Percentiles rank a stretch among this genome's conserved stretches.
phyloP scores from a whole-genome alignment of 345 rosid species.

The Citrus australasica region DNA sequence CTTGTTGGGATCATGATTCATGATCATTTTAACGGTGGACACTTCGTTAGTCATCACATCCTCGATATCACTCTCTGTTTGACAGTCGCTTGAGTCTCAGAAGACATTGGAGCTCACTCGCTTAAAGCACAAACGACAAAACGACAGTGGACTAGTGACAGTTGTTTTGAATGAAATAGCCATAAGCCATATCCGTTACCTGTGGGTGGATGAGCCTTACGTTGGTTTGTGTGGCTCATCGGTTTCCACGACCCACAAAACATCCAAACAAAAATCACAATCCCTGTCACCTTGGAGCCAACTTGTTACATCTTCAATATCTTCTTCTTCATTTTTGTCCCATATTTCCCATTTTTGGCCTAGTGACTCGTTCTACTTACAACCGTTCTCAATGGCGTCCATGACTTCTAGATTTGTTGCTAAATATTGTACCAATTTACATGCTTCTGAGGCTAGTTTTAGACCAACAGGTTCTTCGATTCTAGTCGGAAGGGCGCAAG shows the following conservation, averaged over 20 bases:
- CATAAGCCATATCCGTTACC: not conserved
- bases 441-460: constrained; percentile 23
- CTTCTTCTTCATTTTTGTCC: not conserved
- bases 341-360: not conserved
- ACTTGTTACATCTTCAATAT: not conserved
- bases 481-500: constrained; percentile 25
- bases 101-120: not conserved
- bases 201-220: not conserved
- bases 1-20: not conserved
- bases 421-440: constrained; percentile 40
- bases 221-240: constrained; percentile 32
- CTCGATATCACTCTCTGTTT: not conserved
- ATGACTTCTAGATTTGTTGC: constrained; percentile 57
- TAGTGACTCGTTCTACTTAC: not conserved
- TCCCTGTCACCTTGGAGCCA: constrained; percentile 9
- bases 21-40: no score
- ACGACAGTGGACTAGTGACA: not conserved
- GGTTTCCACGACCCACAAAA: constrained; percentile 30
- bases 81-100: not conserved
- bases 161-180: not conserved
- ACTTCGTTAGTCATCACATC: no score
- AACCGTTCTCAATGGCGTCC: constrained; percentile 50
- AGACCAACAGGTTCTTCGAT: constrained; percentile 23
- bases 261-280: not conserved
- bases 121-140: constrained; percentile 1